Base-by-base conservation (phyloP, 2,329 filamentous ascomycete genomes). In the Atkinsonella texensis region DNA sequence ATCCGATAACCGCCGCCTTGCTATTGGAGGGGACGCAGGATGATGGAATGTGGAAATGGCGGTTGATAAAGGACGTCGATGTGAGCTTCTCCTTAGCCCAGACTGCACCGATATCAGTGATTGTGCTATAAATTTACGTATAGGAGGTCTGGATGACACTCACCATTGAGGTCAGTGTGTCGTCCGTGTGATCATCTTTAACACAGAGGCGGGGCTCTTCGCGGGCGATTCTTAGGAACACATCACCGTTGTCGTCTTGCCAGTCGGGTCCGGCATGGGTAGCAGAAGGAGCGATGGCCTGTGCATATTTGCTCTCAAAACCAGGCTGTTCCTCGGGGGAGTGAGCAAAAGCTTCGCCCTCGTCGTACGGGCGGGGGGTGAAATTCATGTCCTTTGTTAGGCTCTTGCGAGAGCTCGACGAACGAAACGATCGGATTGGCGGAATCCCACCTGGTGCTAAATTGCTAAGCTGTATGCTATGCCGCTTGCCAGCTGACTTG, bases 161-260 rank as follows among this genome's bases (percentile, higher is more conserved):
- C 70, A 79, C 76, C 46, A 72, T 65, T 35, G 69, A 63, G 55
- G 65, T 72, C 47, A 68, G 66, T 40, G 57, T 59, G 49, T 65
- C 65, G 23, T 65, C 63, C 5, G 55, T 57, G 28, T 62, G 58
- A 42, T 64, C 65, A 7, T 67, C 65, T 43, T 70, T 68, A 17
- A 61, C 59, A 48, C 68, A 71, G 46, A 67, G 70, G 15, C 63
- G 59, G 13, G 71, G 57, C 55, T 80, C 77, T 53, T 81, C 76
- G 11, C 74, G 69, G 12, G 79, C 78, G 53, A 82, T 81, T 50
- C 70, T 74, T 54, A 82, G 71, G 56, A 81, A 82, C 41, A 81
- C 67, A 55, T 82, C 79, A 40, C 75, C 76, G 3, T 72, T 76
- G 56, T 80, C 78, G 50, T 81, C 78, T 42, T 50, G 38, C 40